Percentiles rank a stretch among this genome's conserved stretches.
These are phyloP conservation scores for Acidiella bohemica DNA, from an alignment of 495 filamentous ascomycete species.

Conservation along the genomic window DNA sequence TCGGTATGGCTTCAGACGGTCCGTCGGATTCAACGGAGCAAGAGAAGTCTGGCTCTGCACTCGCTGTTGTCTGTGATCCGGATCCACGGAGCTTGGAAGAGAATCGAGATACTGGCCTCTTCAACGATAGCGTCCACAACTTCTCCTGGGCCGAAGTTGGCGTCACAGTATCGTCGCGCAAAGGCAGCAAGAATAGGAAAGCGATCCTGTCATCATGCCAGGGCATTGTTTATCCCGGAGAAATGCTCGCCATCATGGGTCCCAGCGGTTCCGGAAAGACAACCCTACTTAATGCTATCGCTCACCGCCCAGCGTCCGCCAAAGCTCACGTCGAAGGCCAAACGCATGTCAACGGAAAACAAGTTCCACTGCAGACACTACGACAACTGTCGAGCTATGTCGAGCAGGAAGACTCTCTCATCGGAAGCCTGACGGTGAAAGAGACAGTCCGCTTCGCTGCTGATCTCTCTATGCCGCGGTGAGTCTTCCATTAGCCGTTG, in stretches of 20 bases:
- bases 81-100: no score
- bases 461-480: conserved; percentile 37
- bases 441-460: conserved; percentile 65
- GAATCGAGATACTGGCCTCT: no score
- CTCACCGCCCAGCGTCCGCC: conserved; percentile 39
- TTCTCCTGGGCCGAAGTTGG: conserved; percentile 50
- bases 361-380: conserved; percentile 30
- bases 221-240: conserved; percentile 46
- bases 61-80: no score
- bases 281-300: conserved; percentile 61
- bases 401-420: conserved; percentile 73
- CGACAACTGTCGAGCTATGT: conserved; percentile 53
- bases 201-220: conserved; percentile 39
- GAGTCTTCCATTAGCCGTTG: conserved; percentile 33
- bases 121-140: conserved; percentile 27
- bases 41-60: no score
- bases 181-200: conserved; percentile 45
- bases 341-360: conserved; percentile 44
- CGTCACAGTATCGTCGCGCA: conserved; percentile 56
- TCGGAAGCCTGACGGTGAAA: conserved; percentile 60
- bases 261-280: conserved; percentile 64
- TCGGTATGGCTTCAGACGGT: no score
- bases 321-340: conserved; percentile 36
- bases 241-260: conserved; percentile 64
- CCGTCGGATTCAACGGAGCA: no score